phyloP scores from a whole-genome alignment of 345 rosid species.

The Crucihimalaya himalaica region DNA sequence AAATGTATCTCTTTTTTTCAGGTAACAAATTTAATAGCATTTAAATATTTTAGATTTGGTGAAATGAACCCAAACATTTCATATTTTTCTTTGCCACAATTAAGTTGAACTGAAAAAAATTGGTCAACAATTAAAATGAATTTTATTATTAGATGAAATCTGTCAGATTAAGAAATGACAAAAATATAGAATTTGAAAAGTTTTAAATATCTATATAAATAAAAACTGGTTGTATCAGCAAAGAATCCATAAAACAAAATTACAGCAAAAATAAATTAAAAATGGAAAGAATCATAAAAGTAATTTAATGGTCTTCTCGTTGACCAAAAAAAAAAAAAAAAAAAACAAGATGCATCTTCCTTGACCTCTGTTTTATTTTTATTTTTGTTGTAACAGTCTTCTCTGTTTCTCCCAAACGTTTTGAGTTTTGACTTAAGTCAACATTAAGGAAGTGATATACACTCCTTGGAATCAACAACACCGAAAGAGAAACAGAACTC shows the following conservation, averaged over 20 bases:
- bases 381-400: background rate
- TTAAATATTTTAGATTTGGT: conserved; percentile 18
- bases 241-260: too few relatives aligned
- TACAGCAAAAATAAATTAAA: too few relatives aligned
- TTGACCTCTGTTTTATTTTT: background rate
- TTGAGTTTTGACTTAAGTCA: background rate
- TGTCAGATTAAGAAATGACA: background rate
- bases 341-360: background rate
- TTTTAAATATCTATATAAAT: too few relatives aligned
- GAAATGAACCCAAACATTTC: conserved; percentile 16
- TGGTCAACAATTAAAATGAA: too few relatives aligned
- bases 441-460: background rate
- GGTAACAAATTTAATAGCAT: conserved; percentile 1
- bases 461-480: conserved; percentile 1
- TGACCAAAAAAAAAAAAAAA: too few relatives aligned
- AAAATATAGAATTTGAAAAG: too few relatives aligned
- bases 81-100: too few relatives aligned
- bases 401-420: conserved; percentile 1
- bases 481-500: background rate
- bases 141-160: too few relatives aligned
- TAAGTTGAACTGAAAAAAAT: too few relatives aligned
- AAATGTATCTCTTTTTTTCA: background rate
- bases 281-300: too few relatives aligned
- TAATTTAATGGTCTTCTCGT: background rate
- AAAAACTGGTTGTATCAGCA: too few relatives aligned